Evolutionary conservation across 2,329 filamentous ascomycete genomes (phyloP).

Genomic region (Epichloe baconii): DNA sequence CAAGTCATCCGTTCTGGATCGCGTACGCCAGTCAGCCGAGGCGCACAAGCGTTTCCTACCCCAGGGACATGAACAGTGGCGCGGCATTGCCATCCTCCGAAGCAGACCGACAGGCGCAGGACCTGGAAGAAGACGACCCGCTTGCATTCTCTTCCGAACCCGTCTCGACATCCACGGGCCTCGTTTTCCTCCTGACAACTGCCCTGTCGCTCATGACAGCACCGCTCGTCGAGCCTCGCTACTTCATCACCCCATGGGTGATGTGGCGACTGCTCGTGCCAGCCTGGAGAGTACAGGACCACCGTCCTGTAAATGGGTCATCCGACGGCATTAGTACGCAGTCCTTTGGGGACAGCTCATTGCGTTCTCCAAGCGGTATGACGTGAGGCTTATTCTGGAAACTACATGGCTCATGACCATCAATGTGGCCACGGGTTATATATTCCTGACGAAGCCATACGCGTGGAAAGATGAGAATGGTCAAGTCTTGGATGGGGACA

Average conservation of each 20-base stretch:
- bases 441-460: conserved; percentile 58
- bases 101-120: conserved; percentile 3
- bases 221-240: conserved; percentile 85
- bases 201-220: conserved; percentile 72
- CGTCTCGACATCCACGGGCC: conserved; percentile 34
- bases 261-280: conserved; percentile 79
- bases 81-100: not conserved
- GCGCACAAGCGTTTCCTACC: conserved; percentile 7
- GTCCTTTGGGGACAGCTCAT: conserved; percentile 2
- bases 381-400: conserved; percentile 43
- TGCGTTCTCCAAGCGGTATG: conserved; percentile 15
- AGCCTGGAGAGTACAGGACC: conserved; percentile 22
- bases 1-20: conserved; percentile 18
- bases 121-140: conserved; percentile 14
- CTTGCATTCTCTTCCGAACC: conserved; percentile 16
- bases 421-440: conserved; percentile 53
- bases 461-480: conserved; percentile 47
- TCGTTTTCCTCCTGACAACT: conserved; percentile 54
- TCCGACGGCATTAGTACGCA: not conserved
- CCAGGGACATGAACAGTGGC: conserved; percentile 2
- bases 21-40: not conserved
- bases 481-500: conserved; percentile 35
- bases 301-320: conserved; percentile 1
- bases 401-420: conserved; percentile 55
- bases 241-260: conserved; percentile 92